Evolutionary conservation across 2,329 filamentous ascomycete species (phyloP).

Genomic region (Basipetospora sp.): DNA sequence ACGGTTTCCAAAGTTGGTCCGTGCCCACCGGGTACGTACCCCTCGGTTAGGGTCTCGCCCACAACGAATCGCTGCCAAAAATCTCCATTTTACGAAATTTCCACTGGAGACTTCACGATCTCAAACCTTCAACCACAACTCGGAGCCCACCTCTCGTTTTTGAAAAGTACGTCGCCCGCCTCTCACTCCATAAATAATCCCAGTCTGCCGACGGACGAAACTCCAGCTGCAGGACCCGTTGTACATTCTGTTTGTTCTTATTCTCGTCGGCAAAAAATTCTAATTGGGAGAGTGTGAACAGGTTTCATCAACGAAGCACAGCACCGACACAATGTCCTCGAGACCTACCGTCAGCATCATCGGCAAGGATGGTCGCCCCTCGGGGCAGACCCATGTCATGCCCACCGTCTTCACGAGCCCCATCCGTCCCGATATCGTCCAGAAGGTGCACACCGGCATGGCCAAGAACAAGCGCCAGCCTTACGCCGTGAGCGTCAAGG

Average conservation of each 20-base stretch:
- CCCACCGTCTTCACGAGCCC: conserved; percentile 94
- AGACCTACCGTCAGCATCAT: conserved; percentile 96
- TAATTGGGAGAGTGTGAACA: too few relatives aligned
- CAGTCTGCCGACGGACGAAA: too few relatives aligned
- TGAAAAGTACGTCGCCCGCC: neutral
- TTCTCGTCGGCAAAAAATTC: too few relatives aligned
- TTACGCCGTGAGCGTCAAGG: conserved; percentile 99
- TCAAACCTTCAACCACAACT: neutral
- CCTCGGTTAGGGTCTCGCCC: conserved; percentile 25
- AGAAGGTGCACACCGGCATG: conserved; percentile 97
- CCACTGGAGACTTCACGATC: neutral
- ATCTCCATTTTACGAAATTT: conserved; percentile 12
- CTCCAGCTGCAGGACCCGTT: too few relatives aligned
- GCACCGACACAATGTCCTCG: conserved; percentile 62
- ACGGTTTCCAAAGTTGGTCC: neutral
- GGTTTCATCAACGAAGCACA: conserved; percentile 9
- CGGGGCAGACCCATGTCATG: conserved; percentile 76
- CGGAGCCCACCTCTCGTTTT: neutral
- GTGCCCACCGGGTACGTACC: conserved; percentile 11
- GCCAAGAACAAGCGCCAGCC: conserved; percentile 99
- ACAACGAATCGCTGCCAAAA: conserved; percentile 21
- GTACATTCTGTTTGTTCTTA: too few relatives aligned
- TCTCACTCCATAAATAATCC: too few relatives aligned
- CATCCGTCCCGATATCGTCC: conserved; percentile 97
- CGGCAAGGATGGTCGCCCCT: conserved; percentile 86